phyloP scores from a whole-genome alignment of 1,139 yeast species.

The Yamadazyma membranifaciens region DNA sequence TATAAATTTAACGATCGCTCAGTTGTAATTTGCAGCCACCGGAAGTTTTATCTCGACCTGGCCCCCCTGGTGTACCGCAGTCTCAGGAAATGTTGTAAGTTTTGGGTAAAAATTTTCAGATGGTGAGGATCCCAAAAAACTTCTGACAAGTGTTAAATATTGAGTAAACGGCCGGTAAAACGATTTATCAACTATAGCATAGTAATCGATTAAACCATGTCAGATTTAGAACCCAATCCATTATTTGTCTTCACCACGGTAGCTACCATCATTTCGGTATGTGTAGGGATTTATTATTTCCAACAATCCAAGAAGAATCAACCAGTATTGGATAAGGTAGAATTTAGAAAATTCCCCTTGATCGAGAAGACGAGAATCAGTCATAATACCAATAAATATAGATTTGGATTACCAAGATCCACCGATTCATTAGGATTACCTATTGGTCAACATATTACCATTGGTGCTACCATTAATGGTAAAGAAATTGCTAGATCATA shows the following conservation, averaged over 20 bases:
- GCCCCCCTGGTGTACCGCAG: neutral
- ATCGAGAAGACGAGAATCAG: constrained; percentile 74
- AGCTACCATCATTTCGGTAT: constrained; percentile 39
- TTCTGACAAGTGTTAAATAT: neutral
- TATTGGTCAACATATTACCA: constrained; percentile 89
- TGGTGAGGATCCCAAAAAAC: constrained; percentile 1
- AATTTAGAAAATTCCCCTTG: constrained; percentile 79
- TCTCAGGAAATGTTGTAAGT: neutral
- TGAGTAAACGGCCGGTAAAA: neutral
- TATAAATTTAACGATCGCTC: constrained; percentile 1
- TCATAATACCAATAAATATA: constrained; percentile 81
- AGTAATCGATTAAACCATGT: neutral
- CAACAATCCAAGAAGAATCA: constrained; percentile 39
- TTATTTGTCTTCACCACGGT: constrained; percentile 38
- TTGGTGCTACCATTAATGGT: constrained; percentile 63
- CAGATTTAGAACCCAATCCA: constrained; percentile 34
- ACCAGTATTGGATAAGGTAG: constrained; percentile 61
- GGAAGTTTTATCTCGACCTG: neutral
- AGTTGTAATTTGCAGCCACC: no score
- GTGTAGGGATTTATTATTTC: constrained; percentile 37
- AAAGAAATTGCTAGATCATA: constrained; percentile 88
- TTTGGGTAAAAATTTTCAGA: constrained; percentile 5
- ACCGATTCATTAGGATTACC: constrained; percentile 84
- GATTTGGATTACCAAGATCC: constrained; percentile 79
- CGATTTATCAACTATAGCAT: neutral